These are phyloP conservation scores for Peziza echinospora DNA, from an alignment of 495 filamentous ascomycete genomes.

Conservation along the genomic window DNA sequence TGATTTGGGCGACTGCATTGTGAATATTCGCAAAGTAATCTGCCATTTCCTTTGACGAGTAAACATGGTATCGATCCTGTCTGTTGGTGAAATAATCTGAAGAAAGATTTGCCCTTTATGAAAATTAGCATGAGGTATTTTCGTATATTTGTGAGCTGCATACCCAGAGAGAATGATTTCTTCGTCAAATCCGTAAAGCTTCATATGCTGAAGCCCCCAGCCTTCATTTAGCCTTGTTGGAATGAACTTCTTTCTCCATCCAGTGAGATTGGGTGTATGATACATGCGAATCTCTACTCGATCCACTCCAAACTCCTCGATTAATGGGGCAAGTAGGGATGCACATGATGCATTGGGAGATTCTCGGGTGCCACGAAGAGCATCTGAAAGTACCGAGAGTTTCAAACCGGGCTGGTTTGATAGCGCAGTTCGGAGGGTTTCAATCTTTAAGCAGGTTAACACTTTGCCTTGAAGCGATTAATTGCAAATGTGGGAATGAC, in stretches of 20 bases:
- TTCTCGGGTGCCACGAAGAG: conserved; percentile 77
- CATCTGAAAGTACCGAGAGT: conserved; percentile 85
- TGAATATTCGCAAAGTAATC: conserved; percentile 67
- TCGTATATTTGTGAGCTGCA: conserved; percentile 4
- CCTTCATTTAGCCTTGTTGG: conserved; percentile 89
- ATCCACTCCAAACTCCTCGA: conserved; percentile 59
- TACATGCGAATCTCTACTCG: conserved; percentile 93
- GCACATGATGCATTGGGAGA: conserved; percentile 73
- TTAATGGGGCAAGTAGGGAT: conserved; percentile 61
- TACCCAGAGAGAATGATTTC: conserved; percentile 88
- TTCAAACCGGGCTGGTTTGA: conserved; percentile 48
- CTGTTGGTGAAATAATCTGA: conserved; percentile 91
- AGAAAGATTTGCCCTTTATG: conserved; percentile 60
- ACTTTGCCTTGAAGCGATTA: too few species aligned
- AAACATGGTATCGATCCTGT: conserved; percentile 85
- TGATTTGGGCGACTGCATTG: conserved; percentile 51
- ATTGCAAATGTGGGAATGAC: background rate
- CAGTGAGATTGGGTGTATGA: conserved; percentile 89
- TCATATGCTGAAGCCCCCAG: conserved; percentile 98
- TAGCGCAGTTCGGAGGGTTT: conserved; percentile 55
- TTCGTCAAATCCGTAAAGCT: conserved; percentile 89
- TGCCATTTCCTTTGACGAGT: conserved; percentile 53
- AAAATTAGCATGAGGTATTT: background rate
- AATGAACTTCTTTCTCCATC: conserved; percentile 57
- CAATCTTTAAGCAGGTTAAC: conserved; percentile 30